These are phyloP conservation scores for Fusarium sacchari DNA, from an alignment of 2,329 filamentous ascomycete species.

Conservation along the genomic window DNA sequence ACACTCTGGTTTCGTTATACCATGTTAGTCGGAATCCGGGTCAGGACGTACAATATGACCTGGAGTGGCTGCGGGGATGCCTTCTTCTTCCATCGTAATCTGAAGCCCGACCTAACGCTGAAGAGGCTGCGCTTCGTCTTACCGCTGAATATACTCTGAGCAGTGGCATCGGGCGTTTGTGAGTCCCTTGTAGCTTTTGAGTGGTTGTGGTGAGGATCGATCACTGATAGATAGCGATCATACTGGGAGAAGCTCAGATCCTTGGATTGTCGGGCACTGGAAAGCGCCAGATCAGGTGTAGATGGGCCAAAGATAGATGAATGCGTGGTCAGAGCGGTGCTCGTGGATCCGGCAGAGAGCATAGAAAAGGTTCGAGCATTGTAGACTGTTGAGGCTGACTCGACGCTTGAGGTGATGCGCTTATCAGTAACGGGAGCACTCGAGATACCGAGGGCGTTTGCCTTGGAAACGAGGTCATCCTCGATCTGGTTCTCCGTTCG, in stretches of 20 bases:
- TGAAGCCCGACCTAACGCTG: conserved; percentile 57
- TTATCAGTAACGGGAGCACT: conserved; percentile 46
- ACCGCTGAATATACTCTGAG: conserved; percentile 57
- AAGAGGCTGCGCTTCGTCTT: conserved; percentile 58
- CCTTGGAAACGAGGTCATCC: conserved; percentile 48
- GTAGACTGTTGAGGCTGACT: conserved; percentile 55
- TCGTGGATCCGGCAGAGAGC: conserved; percentile 54
- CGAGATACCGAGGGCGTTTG: conserved; percentile 50
- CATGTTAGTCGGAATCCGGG: conserved; percentile 2
- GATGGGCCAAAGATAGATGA: conserved; percentile 53
- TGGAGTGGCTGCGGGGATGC: conserved; percentile 43
- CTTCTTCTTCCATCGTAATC: conserved; percentile 56
- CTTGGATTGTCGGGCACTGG: conserved; percentile 46
- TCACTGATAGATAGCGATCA: conserved; percentile 60
- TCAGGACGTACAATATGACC: conserved; percentile 44
- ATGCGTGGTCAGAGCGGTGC: conserved; percentile 54
- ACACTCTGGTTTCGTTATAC: conserved; percentile 12
- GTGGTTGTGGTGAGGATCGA: conserved; percentile 56
- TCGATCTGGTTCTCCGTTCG: conserved; percentile 55
- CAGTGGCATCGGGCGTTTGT: conserved; percentile 44
- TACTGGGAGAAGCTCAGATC: conserved; percentile 61
- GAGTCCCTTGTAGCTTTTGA: conserved; percentile 53
- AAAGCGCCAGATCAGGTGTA: conserved; percentile 39
- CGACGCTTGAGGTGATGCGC: conserved; percentile 52
- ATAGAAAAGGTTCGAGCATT: conserved; percentile 59